A percentile compares a stretch with the other conserved stretches of the same genome.
phyloP scores from a whole-genome alignment of 345 rosid species.

The Eucalyptus tenuipes region DNA sequence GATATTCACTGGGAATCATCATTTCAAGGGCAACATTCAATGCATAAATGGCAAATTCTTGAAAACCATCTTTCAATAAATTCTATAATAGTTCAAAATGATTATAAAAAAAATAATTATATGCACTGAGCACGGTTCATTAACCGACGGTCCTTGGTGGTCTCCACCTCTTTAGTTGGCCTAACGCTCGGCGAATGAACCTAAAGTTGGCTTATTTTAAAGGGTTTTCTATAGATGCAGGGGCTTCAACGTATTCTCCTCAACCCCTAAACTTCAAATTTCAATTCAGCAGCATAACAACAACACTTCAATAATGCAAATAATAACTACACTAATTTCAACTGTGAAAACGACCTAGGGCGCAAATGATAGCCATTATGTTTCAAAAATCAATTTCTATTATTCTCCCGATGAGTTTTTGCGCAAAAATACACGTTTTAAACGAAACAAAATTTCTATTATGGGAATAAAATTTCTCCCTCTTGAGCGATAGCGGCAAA shows the following conservation, averaged over 20 bases:
- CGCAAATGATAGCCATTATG: no score
- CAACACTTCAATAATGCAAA: no score
- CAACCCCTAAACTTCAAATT: no score
- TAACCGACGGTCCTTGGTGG: neutral
- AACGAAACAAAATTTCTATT: accelerated
- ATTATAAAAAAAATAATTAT: neutral
- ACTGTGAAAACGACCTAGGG: accelerated
- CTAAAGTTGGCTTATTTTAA: neutral
- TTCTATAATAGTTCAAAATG: neutral
- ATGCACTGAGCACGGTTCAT: neutral
- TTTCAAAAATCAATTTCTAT: no score
- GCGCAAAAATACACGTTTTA: accelerated
- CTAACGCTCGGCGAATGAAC: neutral
- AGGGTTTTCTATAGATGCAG: no score
- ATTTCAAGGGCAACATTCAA: neutral
- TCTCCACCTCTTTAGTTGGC: neutral
- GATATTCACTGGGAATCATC: neutral
- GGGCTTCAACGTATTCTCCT: no score
- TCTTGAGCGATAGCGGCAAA: accelerated
- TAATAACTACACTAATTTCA: no score
- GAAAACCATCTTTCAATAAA: neutral
- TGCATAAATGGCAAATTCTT: neutral
- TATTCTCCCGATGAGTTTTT: accelerated
- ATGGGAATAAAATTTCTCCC: no score
- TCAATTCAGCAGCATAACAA: no score